phyloP scores from a whole-genome alignment of 805 yeast genomes.

The Kodamaea lidongshanica region DNA sequence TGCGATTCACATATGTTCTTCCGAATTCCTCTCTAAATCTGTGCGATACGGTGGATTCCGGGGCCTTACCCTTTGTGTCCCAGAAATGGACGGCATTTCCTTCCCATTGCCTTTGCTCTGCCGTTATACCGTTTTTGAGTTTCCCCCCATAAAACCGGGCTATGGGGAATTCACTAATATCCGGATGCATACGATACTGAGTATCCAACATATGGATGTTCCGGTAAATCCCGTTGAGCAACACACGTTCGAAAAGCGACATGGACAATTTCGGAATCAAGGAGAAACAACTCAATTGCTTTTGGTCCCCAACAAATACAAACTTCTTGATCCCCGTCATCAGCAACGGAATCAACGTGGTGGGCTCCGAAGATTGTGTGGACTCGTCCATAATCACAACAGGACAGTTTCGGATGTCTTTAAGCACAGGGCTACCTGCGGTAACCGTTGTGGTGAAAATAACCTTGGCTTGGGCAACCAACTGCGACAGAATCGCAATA shows the following conservation, averaged over 20 bases:
- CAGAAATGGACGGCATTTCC: conserved; percentile 55
- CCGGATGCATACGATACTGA: conserved; percentile 65
- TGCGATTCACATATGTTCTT: conserved; percentile 50
- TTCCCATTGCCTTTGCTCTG: conserved; percentile 40
- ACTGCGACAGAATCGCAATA: conserved; percentile 41
- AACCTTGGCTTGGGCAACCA: conserved; percentile 60
- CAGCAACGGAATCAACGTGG: conserved; percentile 64
- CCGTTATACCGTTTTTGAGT: conserved; percentile 55
- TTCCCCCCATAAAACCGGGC: conserved; percentile 44
- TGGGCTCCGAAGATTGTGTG: conserved; percentile 70
- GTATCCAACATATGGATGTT: conserved; percentile 64
- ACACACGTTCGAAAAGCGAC: conserved; percentile 63
- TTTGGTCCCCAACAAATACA: conserved; percentile 71
- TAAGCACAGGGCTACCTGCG: conserved; percentile 62
- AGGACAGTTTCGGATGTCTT: conserved; percentile 49
- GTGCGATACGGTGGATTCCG: conserved; percentile 46
- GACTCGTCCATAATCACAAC: conserved; percentile 76
- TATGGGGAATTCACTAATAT: conserved; percentile 54
- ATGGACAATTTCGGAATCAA: conserved; percentile 60
- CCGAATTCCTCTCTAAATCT: conserved; percentile 46
- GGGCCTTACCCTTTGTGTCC: conserved; percentile 46
- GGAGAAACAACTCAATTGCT: conserved; percentile 66
- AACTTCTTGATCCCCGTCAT: conserved; percentile 62
- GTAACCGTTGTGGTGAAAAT: conserved; percentile 69
- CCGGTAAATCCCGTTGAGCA: conserved; percentile 53